phyloP scores from a whole-genome alignment of 2,329 filamentous ascomycete species.

The Didymella arachidicola region DNA sequence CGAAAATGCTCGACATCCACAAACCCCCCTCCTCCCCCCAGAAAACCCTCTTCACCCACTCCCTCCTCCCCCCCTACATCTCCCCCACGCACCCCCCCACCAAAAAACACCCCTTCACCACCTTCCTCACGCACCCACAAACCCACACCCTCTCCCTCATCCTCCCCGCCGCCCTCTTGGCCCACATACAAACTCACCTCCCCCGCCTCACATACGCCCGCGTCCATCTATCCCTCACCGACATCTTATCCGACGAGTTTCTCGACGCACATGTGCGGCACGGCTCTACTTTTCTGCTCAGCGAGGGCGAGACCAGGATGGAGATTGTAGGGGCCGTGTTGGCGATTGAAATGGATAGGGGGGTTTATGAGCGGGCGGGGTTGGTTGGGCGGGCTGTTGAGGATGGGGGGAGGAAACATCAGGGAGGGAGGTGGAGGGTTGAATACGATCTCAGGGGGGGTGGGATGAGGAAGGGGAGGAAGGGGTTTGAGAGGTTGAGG shows the following conservation, averaged over 20 bases:
- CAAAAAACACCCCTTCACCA: conserved; percentile 79
- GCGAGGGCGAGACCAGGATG: conserved; percentile 81
- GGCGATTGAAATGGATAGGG: conserved; percentile 78
- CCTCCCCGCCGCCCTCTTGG: conserved; percentile 70
- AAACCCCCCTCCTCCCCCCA: conserved; percentile 48
- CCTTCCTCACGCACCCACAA: conserved; percentile 70
- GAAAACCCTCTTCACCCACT: conserved; percentile 80
- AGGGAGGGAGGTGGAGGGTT: conserved; percentile 79
- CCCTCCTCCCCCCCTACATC: conserved; percentile 70
- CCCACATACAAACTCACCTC: conserved; percentile 63
- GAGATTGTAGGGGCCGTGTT: conserved; percentile 74
- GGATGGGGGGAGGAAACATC: conserved; percentile 66
- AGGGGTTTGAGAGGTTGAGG: conserved; percentile 77
- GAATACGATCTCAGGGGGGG: conserved; percentile 76
- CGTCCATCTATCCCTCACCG: conserved; percentile 75
- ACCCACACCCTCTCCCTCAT: conserved; percentile 76
- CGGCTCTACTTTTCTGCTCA: conserved; percentile 86
- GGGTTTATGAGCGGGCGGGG: conserved; percentile 83
- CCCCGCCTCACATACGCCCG: conserved; percentile 64
- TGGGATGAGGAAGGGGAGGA: conserved; percentile 84
- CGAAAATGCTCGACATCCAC: conserved; percentile 45
- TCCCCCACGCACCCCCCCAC: conserved; percentile 63
- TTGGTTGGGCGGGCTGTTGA: conserved; percentile 74
- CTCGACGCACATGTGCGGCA: conserved; percentile 83
- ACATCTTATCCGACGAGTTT: conserved; percentile 77